Conservation (phyloP, 306 rosid species). For the Gillenia trifoliata region DNA sequence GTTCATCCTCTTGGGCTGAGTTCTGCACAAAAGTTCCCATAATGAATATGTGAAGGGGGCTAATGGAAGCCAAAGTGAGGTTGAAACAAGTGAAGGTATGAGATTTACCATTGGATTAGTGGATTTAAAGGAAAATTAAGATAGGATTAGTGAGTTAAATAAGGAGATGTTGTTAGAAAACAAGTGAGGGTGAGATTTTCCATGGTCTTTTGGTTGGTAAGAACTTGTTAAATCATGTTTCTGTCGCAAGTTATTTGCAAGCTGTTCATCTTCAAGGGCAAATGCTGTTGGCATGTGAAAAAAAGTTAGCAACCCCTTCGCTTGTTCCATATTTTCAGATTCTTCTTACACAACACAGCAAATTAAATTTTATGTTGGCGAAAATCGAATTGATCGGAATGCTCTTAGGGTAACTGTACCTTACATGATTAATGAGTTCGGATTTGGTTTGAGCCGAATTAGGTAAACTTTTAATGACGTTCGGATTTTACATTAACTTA, state of each 20-base stretch:
- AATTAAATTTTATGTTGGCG: background rate
- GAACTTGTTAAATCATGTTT: conserved; percentile 51
- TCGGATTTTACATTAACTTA: background rate
- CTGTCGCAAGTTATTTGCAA: conserved; percentile 12
- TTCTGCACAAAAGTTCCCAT: conserved; percentile 38
- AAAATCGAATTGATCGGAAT: background rate
- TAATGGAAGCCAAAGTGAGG: conserved; percentile 21
- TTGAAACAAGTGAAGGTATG: background rate
- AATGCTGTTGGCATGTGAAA: background rate
- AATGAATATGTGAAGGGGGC: conserved; percentile 3
- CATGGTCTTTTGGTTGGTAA: conserved; percentile 39
- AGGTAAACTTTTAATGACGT: background rate
- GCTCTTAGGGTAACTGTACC: background rate
- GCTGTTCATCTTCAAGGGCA: background rate
- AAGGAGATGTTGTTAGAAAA: conserved; percentile 11
- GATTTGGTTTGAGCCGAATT: background rate
- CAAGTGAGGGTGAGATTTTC: conserved; percentile 25
- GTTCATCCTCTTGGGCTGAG: conserved; percentile 33
- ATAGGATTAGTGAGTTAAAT: conserved; percentile 33
- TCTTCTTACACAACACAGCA: background rate
- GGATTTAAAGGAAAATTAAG: conserved; percentile 11
- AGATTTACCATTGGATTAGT: conserved; percentile 19
- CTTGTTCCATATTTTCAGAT: background rate
- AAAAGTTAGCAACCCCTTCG: background rate
- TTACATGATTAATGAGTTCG: background rate